These are phyloP conservation scores for Rauvolfia tetraphylla DNA, from an alignment of 257 asterid species.

Conservation along the genomic window DNA sequence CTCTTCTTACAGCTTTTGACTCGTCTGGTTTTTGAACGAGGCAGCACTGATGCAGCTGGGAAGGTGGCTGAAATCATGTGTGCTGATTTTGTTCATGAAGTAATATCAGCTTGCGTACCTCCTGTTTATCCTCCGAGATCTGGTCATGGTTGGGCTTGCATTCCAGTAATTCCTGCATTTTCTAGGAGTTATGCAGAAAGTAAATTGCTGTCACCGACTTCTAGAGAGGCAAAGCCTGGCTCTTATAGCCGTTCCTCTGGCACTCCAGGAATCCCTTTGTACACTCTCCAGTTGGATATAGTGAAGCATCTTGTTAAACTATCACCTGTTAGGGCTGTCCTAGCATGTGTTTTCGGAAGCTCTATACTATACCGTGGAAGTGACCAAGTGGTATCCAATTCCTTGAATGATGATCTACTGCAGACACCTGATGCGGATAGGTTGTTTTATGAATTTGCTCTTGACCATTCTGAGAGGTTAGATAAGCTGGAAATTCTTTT, in stretches of 20 bases:
- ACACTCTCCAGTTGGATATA: slow-evolving; percentile 85
- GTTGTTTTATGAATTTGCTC: slow-evolving; percentile 82
- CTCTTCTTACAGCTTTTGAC: slow-evolving; percentile 74
- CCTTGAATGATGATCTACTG: slow-evolving; percentile 57
- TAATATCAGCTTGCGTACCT: slow-evolving; percentile 95
- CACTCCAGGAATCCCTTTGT: slow-evolving; percentile 78
- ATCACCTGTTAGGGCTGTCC: slow-evolving; percentile 92
- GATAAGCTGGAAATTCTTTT: slow-evolving; percentile 24
- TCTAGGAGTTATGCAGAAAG: slow-evolving; percentile 55
- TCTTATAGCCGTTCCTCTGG: slow-evolving; percentile 81
- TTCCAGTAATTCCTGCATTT: slow-evolving; percentile 82
- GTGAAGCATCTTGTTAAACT: slow-evolving; percentile 89
- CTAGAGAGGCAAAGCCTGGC: slow-evolving; percentile 84
- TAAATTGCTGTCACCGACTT: slow-evolving; percentile 68
- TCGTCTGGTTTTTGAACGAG: slow-evolving; percentile 89
- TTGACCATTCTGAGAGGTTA: slow-evolving; percentile 96
- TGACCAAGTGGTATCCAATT: slow-evolving; percentile 63
- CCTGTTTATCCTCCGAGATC: slow-evolving; percentile 98
- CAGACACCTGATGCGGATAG: slow-evolving; percentile 75
- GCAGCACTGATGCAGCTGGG: slow-evolving; percentile 94
- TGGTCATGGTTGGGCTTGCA: slow-evolving; percentile 98
- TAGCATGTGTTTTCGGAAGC: slow-evolving; percentile 97
- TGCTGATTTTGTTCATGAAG: slow-evolving; percentile 95
- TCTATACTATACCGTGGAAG: slow-evolving; percentile 74
- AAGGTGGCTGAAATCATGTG: slow-evolving; percentile 94